Evolutionary conservation across 441 rosid genomes (phyloP).

Genomic region (Syzygium syzygioides): DNA sequence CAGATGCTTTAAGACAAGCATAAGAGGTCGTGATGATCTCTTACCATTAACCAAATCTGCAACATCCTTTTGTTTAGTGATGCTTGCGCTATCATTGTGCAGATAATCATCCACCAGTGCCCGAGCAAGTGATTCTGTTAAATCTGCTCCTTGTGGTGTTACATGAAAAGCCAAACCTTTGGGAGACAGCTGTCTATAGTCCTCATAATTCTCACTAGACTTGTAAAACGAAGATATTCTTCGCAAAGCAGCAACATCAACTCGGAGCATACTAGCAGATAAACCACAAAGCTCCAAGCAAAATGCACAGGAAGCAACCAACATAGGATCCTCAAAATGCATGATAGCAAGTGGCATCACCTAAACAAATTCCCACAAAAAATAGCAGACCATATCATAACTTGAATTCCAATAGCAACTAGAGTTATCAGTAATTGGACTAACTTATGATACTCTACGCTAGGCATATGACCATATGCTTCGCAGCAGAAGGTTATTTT

Average conservation of each 20-base stretch:
- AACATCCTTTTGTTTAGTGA: slow-evolving; percentile 37
- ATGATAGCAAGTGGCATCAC: slow-evolving; percentile 90
- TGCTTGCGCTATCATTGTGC: slow-evolving; percentile 38
- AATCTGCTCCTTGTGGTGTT: slow-evolving; percentile 49
- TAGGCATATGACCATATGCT: neutral
- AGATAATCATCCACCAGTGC: slow-evolving; percentile 87
- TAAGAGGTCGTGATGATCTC: slow-evolving; percentile 54
- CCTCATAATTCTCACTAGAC: slow-evolving; percentile 41
- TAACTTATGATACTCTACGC: neutral
- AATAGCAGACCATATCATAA: neutral
- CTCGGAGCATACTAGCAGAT: slow-evolving; percentile 81
- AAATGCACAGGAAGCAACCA: slow-evolving; percentile 92
- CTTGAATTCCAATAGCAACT: neutral
- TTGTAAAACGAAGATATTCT: slow-evolving; percentile 81
- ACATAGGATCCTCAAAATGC: slow-evolving; percentile 75
- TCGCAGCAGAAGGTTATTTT: neutral
- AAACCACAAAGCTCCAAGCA: slow-evolving; percentile 93
- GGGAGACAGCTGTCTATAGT: slow-evolving; percentile 39
- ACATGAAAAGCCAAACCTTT: slow-evolving; percentile 60
- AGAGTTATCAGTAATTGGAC: neutral
- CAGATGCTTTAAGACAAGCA: slow-evolving; percentile 86
- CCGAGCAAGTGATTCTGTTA: slow-evolving; percentile 78
- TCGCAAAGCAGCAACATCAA: slow-evolving; percentile 81
- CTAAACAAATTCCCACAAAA: slow-evolving; percentile 27
- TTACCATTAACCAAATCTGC: slow-evolving; percentile 26